Evolutionary conservation across 2,329 filamentous ascomycete species (phyloP), one percentile per base, ranked within the genome.

Genomic region (Aspergillus sclerotialis): DNA sequence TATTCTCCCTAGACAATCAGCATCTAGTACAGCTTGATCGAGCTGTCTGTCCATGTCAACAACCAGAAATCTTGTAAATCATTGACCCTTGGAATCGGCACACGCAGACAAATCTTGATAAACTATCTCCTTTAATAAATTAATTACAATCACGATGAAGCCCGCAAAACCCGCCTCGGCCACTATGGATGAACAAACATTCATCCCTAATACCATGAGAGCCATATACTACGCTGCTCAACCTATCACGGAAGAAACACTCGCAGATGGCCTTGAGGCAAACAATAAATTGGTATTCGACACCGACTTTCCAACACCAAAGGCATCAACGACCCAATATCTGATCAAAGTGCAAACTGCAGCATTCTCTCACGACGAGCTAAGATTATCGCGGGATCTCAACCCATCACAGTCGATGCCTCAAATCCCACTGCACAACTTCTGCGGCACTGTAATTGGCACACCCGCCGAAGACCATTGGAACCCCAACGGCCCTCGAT

Each of bases 361-460:
- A 6, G 58, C 62, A 10, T 55, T 65, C 13, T 60, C 52, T 10
- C 58, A 58, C 29, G 59, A 59, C 30, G 64, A 67, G 35, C 45
- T 65, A 27, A 47, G 45, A 32, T 37, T 56, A 17, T 39, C 44
- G 1, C 37, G 38, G 7, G 40, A 34, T 28, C 45, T 55, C 26
- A 56, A 50, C 21, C 56, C 49, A 16, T 45, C 39, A n/a, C 49
- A 49, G 29, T 51, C 45, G 5, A 48, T 53, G 9, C 50, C 55
- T 1, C 50, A 58, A 7, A 61, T 67, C 17, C 62, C 63, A 9
- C 53, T 61, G 23, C 62, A 66, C 38, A 63, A 61, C 36, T 46
- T 67, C 28, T 61, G 61, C 34, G 64, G 63, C 4, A 58, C 46
- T 6, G 47, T 67, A 11, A 56, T 62, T 26, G 50, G 47, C 33